phyloP scores from a whole-genome alignment of 108 stramenopile genomes.

The Cyclotella choctawhatcheeana region DNA sequence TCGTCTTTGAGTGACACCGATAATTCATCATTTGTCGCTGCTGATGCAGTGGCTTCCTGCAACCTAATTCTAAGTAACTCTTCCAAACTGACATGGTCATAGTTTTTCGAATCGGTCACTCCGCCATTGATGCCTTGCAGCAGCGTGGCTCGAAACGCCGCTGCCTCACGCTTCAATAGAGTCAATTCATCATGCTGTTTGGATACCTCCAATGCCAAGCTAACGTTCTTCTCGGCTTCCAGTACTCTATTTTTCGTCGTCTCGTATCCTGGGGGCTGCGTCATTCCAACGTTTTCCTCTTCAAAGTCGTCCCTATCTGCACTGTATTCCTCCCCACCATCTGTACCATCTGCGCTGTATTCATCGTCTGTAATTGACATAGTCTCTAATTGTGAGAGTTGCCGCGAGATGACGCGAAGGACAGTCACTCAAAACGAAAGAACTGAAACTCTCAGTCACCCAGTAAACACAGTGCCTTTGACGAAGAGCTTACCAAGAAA shows the following conservation, averaged over 20 bases:
- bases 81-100: slow-evolving; percentile 25
- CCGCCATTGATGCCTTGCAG: slow-evolving; percentile 31
- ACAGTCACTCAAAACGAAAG: too few relatives aligned
- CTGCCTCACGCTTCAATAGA: slow-evolving; percentile 12
- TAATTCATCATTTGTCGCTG: not conserved
- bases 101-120: slow-evolving; percentile 32
- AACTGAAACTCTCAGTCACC: too few relatives aligned
- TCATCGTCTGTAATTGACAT: slow-evolving; percentile 8
- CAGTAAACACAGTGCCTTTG: too few relatives aligned
- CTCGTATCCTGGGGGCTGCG: too few relatives aligned
- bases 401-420: too few relatives aligned
- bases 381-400: too few relatives aligned
- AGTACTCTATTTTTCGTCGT: slow-evolving; percentile 15
- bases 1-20: slow-evolving; percentile 8
- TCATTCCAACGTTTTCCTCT: slow-evolving; percentile 1
- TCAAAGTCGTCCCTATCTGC: not conserved
- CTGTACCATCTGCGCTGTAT: slow-evolving; percentile 5
- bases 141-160: slow-evolving; percentile 23
- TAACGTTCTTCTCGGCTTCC: slow-evolving; percentile 31
- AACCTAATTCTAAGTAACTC: slow-evolving; percentile 40
- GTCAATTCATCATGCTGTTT: slow-evolving; percentile 25
- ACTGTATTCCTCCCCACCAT: too few relatives aligned
- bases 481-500: too few relatives aligned
- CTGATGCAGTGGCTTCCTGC: slow-evolving; percentile 26
- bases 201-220: slow-evolving; percentile 24